These are phyloP conservation scores for Pythium brassicae DNA, from an alignment of 352 stramenopile genomes.

Conservation along the genomic window DNA sequence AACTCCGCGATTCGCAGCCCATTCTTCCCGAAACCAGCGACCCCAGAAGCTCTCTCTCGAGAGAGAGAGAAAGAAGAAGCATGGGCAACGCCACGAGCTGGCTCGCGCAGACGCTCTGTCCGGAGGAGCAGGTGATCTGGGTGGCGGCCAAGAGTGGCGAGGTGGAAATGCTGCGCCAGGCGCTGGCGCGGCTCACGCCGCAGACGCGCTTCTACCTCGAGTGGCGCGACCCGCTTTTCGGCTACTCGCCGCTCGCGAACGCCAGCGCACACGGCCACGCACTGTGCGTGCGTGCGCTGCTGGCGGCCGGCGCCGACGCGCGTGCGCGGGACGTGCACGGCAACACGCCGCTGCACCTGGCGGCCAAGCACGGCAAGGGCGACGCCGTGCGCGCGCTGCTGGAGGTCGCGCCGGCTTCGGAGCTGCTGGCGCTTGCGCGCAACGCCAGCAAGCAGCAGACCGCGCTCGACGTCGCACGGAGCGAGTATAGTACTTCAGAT, in stretches of 20 bases:
- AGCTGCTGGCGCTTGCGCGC: conserved; percentile 49
- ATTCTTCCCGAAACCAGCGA: not conserved
- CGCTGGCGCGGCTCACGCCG: conserved; percentile 45
- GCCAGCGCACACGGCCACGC: conserved; percentile 58
- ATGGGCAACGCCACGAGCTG: conserved; percentile 81
- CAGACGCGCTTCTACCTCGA: conserved; percentile 63
- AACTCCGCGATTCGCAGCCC: too few species aligned
- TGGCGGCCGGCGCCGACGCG: conserved; percentile 46
- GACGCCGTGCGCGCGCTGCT: conserved; percentile 69
- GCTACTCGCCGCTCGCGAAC: conserved; percentile 63
- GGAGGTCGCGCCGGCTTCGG: conserved; percentile 22
- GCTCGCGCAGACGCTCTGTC: conserved; percentile 65
- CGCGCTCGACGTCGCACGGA: conserved; percentile 63
- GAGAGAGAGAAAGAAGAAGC: conserved; percentile 1
- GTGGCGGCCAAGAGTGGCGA: conserved; percentile 72
- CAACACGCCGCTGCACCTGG: conserved; percentile 65
- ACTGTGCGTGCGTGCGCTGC: conserved; percentile 52
- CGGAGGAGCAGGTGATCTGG: conserved; percentile 74
- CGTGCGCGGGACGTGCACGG: conserved; percentile 59
- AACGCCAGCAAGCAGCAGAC: conserved; percentile 52
- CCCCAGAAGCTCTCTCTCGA: not conserved
- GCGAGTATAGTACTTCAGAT: conserved; percentile 41
- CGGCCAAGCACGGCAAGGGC: conserved; percentile 47
- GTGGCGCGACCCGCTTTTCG: conserved; percentile 58
- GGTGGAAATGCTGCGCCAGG: conserved; percentile 36